phyloP scores from a whole-genome alignment of 805 yeast species.

The Wickerhamiella nectarea region DNA sequence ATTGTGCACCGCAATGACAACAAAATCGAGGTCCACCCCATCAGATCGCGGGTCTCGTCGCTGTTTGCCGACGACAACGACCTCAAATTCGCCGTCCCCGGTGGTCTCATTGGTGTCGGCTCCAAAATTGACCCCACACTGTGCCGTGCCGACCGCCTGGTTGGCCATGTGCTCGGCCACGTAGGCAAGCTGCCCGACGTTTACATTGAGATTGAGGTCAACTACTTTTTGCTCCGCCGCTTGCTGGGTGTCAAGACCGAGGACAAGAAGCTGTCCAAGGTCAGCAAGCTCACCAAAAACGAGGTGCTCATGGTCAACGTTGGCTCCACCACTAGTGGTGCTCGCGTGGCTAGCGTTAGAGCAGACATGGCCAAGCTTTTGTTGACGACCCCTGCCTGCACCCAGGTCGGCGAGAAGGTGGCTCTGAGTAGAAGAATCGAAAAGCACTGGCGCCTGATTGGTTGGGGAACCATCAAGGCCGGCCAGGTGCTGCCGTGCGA shows the following conservation, averaged over 20 bases:
- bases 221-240: slow-evolving; percentile 91
- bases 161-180: slow-evolving; percentile 98
- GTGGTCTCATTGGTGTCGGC: slow-evolving; percentile 99
- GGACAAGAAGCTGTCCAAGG: slow-evolving; percentile 93
- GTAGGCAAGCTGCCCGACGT: slow-evolving; percentile 91
- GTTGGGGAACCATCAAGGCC: slow-evolving; percentile 97
- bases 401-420: slow-evolving; percentile 94
- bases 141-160: slow-evolving; percentile 98
- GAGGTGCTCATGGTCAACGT: slow-evolving; percentile 98
- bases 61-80: slow-evolving; percentile 96
- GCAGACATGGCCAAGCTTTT: slow-evolving; percentile 99
- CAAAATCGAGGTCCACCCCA: slow-evolving; percentile 89
- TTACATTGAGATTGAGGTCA: slow-evolving; percentile 94
- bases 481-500: slow-evolving; percentile 35
- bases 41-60: slow-evolving; percentile 84
- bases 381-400: slow-evolving; percentile 96
- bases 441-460: slow-evolving; percentile 99
- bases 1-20: slow-evolving; percentile 86
- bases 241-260: slow-evolving; percentile 96
- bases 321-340: slow-evolving; percentile 99
- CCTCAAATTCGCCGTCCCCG: slow-evolving; percentile 97
- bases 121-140: slow-evolving; percentile 97
- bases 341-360: slow-evolving; percentile 92
- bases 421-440: slow-evolving; percentile 98
- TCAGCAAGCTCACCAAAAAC: slow-evolving; percentile 81